Conservation (phyloP, 306 rosid species). For the Styphnolobium japonicum region DNA sequence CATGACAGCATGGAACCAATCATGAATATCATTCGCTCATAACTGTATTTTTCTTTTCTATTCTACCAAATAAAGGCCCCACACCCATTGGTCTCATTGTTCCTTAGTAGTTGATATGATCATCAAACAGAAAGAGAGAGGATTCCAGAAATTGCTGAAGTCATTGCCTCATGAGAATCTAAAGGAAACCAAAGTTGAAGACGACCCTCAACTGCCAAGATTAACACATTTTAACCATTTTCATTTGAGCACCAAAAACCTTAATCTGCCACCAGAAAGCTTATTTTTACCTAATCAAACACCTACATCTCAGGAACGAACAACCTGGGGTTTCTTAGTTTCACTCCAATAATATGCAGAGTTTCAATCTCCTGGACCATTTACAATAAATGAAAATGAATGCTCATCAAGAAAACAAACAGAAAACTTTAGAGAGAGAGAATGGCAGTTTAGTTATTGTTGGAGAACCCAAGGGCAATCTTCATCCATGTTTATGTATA, state of each 20-base stretch:
- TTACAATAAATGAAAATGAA: conserved; percentile 31
- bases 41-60: background rate
- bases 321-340: conserved; percentile 19
- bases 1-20: conserved; percentile 23
- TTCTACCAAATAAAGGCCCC: conserved; percentile 20
- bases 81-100: background rate
- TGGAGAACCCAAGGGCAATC: background rate
- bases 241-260: conserved; percentile 10
- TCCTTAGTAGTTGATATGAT: background rate
- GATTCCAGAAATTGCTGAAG: background rate
- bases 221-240: conserved; percentile 21
- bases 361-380: conserved; percentile 38
- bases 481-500: background rate
- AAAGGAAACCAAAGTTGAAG: conserved; percentile 37
- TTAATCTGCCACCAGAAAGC: conserved; percentile 13
- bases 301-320: conserved; percentile 22
- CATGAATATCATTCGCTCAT: conserved; percentile 22
- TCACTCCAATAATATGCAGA: conserved; percentile 28
- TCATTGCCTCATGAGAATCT: conserved; percentile 8
- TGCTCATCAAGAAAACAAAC: background rate
- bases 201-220: conserved; percentile 50
- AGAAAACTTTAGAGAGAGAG: background rate
- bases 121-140: background rate
- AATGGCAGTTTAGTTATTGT: conserved; percentile 25
- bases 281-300: conserved; percentile 16